phyloP scores from a whole-genome alignment of 2,329 filamentous ascomycete species.

The Fusarium sp. region DNA sequence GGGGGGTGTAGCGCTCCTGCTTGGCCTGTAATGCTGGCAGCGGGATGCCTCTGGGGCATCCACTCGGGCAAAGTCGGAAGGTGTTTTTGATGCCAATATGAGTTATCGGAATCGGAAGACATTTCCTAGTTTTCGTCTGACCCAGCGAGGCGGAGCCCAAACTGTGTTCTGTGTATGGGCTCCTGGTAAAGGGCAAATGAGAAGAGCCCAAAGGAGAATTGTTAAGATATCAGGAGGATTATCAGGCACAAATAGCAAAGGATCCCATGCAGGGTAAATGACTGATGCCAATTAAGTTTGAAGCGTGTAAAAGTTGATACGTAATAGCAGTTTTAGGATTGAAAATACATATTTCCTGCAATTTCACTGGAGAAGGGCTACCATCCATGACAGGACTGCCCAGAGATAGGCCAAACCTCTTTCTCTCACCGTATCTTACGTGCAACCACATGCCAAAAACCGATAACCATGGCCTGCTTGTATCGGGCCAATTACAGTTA shows the following conservation, averaged over 20 bases:
- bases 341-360: slow-evolving; percentile 19
- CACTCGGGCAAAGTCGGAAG: slow-evolving; percentile 44
- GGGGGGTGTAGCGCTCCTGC: slow-evolving; percentile 25
- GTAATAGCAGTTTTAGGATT: slow-evolving; percentile 12
- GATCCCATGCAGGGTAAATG: slow-evolving; percentile 7
- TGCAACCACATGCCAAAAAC: slow-evolving; percentile 9
- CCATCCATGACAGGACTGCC: slow-evolving; percentile 10
- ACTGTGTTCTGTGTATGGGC: slow-evolving; percentile 1
- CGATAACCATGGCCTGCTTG: slow-evolving; percentile 17
- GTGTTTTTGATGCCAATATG: slow-evolving; percentile 18
- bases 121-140: slow-evolving; percentile 40
- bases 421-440: slow-evolving; percentile 33
- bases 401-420: slow-evolving; percentile 19
- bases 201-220: slow-evolving; percentile 11
- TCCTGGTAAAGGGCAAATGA: slow-evolving; percentile 24
- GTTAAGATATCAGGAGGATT: slow-evolving; percentile 13
- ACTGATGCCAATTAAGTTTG: slow-evolving; percentile 27
- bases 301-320: slow-evolving; percentile 18
- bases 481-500: slow-evolving; percentile 2
- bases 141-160: slow-evolving; percentile 31
- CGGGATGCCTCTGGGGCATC: slow-evolving; percentile 38
- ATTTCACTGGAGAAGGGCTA: slow-evolving; percentile 10
- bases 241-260: slow-evolving; percentile 3
- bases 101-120: slow-evolving; percentile 43
- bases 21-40: slow-evolving; percentile 39